Conservation (phyloP, 768 basidiomycete genomes). For the Boletus fagicola region DNA sequence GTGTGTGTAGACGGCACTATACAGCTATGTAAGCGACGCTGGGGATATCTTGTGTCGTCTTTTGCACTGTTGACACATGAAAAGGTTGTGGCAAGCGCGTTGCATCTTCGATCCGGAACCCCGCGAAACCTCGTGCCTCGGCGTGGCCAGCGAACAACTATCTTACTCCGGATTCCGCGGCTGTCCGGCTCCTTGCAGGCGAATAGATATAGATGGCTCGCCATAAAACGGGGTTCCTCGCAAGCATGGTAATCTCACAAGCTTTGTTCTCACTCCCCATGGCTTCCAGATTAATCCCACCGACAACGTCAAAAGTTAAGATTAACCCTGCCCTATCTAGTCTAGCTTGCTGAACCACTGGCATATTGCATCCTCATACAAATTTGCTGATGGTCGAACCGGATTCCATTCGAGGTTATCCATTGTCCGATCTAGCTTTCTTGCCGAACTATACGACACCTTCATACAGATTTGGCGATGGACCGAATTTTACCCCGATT, state of each 20-base stretch:
- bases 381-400: not conserved
- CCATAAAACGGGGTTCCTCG: not conserved
- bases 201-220: not conserved
- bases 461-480: not conserved
- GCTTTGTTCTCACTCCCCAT: not conserved
- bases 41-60: not conserved
- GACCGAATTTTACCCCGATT: not conserved
- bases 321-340: slow-evolving; percentile 3
- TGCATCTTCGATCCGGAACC: no score
- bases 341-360: not conserved
- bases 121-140: not conserved
- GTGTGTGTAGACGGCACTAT: no score
- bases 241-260: not conserved
- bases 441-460: not conserved
- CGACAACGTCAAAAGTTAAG: slow-evolving; percentile 11
- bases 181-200: not conserved
- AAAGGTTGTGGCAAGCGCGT: not conserved
- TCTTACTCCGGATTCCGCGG: not conserved
- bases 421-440: not conserved
- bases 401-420: not conserved
- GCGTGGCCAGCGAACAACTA: not conserved
- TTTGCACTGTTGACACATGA: no score
- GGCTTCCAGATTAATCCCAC: not conserved
- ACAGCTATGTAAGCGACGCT: not conserved
- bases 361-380: not conserved